Conservation (phyloP, 139 green algal species). For the Deuterostichococcus epilithicus region DNA sequence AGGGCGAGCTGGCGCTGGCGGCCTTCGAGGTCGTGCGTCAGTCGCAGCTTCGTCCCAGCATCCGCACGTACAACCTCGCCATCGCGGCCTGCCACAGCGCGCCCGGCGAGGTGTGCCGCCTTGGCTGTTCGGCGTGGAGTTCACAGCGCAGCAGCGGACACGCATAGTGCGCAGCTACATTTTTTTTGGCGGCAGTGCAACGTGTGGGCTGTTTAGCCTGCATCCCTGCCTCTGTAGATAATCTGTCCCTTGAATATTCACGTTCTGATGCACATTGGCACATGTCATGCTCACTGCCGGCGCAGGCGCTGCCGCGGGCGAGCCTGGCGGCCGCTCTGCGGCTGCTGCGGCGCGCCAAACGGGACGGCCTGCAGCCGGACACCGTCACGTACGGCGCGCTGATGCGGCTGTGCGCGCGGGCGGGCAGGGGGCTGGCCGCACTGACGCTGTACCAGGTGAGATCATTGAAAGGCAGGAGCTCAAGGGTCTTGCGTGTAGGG, state of each 20-base stretch:
- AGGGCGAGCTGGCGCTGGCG: neutral
- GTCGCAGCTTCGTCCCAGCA: slow-evolving; percentile 6
- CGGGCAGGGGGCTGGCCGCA: slow-evolving; percentile 1
- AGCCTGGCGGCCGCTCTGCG: slow-evolving; percentile 27
- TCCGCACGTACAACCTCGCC: slow-evolving; percentile 32
- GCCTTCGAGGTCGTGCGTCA: slow-evolving; percentile 10
- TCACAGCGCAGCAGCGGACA: no score
- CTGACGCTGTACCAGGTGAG: slow-evolving; percentile 12
- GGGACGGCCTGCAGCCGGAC: slow-evolving; percentile 36
- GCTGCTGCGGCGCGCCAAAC: slow-evolving; percentile 27
- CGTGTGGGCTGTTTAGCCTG: no score
- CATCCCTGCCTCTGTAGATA: no score
- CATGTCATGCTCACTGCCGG: no score
- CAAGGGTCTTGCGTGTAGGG: no score
- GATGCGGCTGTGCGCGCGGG: slow-evolving; percentile 30
- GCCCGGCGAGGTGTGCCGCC: slow-evolving; percentile 8
- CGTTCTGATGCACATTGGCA: no score
- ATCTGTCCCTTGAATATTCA: no score
- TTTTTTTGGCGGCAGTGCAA: no score
- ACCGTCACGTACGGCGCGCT: slow-evolving; percentile 43
- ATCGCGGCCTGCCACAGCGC: slow-evolving; percentile 27
- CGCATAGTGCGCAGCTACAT: no score
- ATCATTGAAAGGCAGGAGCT: no score
- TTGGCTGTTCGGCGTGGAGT: no score
- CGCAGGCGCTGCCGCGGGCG: slow-evolving; percentile 10